Base-by-base conservation (phyloP, 805 yeast species). In the Ogataea kodamae region DNA sequence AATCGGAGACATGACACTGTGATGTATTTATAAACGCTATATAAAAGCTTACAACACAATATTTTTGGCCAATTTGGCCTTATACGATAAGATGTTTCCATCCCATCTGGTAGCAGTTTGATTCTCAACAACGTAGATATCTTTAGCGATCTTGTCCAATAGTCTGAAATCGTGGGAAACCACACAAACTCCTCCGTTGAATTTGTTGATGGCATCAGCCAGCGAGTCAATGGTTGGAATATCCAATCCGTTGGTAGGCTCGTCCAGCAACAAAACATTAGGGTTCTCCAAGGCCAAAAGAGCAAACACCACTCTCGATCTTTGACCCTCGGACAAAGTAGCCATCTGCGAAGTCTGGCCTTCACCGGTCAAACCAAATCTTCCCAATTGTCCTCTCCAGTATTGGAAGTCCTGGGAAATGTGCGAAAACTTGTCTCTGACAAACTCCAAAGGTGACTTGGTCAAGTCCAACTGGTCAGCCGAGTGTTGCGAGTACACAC, bases 211-310 rank as follows among this genome's bases (percentile, higher is more conserved):
- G 46, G 98, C 98, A 37, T 83, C 95, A 34, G 97, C 98, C 55
- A 92, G 73, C 26, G 98, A 92, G 67, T 92, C 98, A 60, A 92
- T 92, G 33, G 98, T 89, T 57, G 97, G 88, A 54, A 92, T 90
- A 73, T 92, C 98, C 66, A 92, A 74, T 75, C 97, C 97, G 76
- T 92, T 92, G 49, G 98, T 92, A 77, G 98, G 98, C 81, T 92
- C 98, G 73, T 92, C 98, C 68, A 92, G 73, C 60, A 92, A 70
- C 54, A 92, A 72, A 64, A 92, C 86, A 68, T 92, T 92, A 57
- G 98, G 98, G 45, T 84, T 70, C 68, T 92, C 97, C 50, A 92
- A 73, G 32, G 98, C 98, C 57, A 92, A 76, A 49, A 92, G 71
- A 8, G 97, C 97, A 59, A 92, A 92, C 37, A 92, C 98, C 50